Base-by-base conservation (phyloP, 2,329 filamentous ascomycete genomes). In the Diaporthe amygdali region DNA sequence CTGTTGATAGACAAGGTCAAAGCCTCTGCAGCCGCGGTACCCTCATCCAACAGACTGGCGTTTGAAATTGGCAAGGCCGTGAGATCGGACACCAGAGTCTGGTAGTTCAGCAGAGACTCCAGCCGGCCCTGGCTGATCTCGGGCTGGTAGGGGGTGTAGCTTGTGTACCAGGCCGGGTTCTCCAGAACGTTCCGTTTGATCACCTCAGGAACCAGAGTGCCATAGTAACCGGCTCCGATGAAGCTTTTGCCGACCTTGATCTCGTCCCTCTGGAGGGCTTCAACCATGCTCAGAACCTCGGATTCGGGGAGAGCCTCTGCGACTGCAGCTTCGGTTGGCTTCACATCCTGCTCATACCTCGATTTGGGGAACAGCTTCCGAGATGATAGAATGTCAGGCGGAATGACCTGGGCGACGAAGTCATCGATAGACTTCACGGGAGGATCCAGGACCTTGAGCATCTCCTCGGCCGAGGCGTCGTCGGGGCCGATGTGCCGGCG, bases 101-200 rank as follows among this genome's bases (percentile, higher is more conserved):
- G 96, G 85, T 95, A 98, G 86, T 98, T 98, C 74, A 98, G 86
- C 68, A 98, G 85, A 7, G 94, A 97, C 86, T 98, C 94, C 73
- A 98, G 84, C 69, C 96, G 91, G 44, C 96, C 96, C 84, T 98
- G 96, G 81, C 95, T 97, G 85, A 98, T 97, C 84, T 98, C 96
- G 2, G 96, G 93, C 84, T 98, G 96, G 83, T 98, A 98, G 20
- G 96, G 96, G 0, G 96, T 98, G 82, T 98, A 98, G 84, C 95
- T 97, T 49, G 96, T 98, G 82, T 98, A 98, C 96, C 96, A 98
- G 12, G 92, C 95, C 6, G 96, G 96, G 80, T 93, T 96, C 86
- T 98, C 95, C 71, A 98, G 85, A 5, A 98, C 88, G 80, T 98
- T 98, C 76, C 95, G 89, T 86, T 96, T 94, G 81, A 98, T 97